Evolutionary conservation across 106 monocot species (phyloP), one percentile per base, ranked within the genome.

Genomic region (Phalaenopsis aphrodite): DNA sequence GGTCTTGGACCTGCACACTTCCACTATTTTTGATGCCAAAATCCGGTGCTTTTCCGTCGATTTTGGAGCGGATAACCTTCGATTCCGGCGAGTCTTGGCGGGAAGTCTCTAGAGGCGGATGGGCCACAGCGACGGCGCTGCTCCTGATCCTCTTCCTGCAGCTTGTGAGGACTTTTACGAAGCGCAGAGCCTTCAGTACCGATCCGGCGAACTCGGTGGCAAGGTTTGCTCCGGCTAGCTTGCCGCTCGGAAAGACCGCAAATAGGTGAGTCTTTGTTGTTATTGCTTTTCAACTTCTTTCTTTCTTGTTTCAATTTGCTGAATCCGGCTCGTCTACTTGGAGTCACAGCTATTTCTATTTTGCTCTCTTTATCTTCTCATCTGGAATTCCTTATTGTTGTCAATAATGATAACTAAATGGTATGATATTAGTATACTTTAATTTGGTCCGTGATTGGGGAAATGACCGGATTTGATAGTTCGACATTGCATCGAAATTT

Each of bases 101-200:
- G 56, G 78, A 83, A n/a, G 76, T 7, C 72, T n/a, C 21, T 71
- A 48, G 82, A 82, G 80, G 86, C 1, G 91, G 84, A 5, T 91
- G 84, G 84, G 84, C 87, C 10, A 89, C 93, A 11, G 85, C 80
- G 8, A 79, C 65, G 30, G 83, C 78, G 67, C 55, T 94, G 42
- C 47, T 94, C 52, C 18, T 94, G 72, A 41, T 91, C 69, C 46
- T 80, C 52, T 55, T 47, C 72, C 76, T 78, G 72, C 82, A 85
- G 58, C 78, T 92, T 73, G 47, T 82, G 58, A 61, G 72, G 14
- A 12, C 36, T 18, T 72, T 79, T 55, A 18, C 46, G 37, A 55
- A 79, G 21, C 83, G 79, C 42, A 85, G 85, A 68, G 14, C 75
- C 47, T 52, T 17, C 14, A 46, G 42, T 2, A 39, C 69, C 38